phyloP scores from a whole-genome alignment of 805 yeast species.

The Pichia nanzhaoensis region DNA sequence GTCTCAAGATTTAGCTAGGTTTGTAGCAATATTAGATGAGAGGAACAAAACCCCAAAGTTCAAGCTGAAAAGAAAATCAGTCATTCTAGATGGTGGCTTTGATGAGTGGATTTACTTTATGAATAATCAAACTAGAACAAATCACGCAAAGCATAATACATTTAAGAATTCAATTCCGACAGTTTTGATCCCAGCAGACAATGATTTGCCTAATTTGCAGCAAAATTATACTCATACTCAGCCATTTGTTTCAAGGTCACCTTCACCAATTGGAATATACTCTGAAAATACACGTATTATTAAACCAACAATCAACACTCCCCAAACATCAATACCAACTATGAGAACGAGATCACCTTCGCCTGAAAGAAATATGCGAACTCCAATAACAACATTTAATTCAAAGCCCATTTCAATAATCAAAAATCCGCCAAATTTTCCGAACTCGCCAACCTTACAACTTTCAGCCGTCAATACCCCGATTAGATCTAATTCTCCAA shows the following conservation, averaged over 20 bases:
- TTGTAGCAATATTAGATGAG: conserved; percentile 33
- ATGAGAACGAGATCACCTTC: too few species aligned
- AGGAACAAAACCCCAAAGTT: conserved; percentile 31
- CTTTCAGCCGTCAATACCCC: not conserved
- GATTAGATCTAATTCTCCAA: conserved; percentile 4
- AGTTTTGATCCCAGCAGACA: not conserved
- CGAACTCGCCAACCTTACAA: not conserved
- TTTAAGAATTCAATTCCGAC: not conserved
- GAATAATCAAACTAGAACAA: conserved; percentile 4
- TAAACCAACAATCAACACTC: too few species aligned
- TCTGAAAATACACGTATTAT: not conserved
- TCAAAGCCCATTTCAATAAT: too few species aligned
- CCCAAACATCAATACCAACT: too few species aligned
- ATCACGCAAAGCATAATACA: too few species aligned
- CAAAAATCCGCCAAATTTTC: not conserved
- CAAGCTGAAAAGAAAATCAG: conserved; percentile 33
- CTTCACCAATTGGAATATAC: conserved; percentile 4
- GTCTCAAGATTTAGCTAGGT: conserved; percentile 24
- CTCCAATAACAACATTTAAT: too few species aligned
- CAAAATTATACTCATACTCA: conserved; percentile 8
- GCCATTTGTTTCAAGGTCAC: conserved; percentile 10
- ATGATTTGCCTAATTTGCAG: not conserved
- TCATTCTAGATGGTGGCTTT: conserved; percentile 53
- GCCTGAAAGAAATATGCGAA: too few species aligned
- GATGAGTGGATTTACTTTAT: conserved; percentile 46